Evolutionary conservation across 2,329 filamentous ascomycete species (phyloP).

Genomic region (Nothophoma quercina): DNA sequence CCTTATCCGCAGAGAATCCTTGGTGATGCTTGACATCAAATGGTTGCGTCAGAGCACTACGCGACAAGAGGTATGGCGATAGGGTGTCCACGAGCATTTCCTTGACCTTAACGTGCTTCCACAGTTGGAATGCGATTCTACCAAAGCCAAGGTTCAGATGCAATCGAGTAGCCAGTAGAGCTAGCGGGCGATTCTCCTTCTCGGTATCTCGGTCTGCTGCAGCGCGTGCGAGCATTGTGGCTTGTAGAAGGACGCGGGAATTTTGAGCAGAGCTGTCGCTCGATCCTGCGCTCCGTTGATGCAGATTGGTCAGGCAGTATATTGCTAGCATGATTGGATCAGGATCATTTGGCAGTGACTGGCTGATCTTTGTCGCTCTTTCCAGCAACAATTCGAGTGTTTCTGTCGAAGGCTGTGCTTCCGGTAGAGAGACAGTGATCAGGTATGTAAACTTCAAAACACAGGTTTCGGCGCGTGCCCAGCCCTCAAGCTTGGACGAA

Average conservation of each 20-base stretch:
- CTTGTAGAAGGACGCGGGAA: slow-evolving; percentile 37
- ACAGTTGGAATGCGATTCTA: slow-evolving; percentile 40
- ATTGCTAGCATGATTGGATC: slow-evolving; percentile 32
- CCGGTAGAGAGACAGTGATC: slow-evolving; percentile 29
- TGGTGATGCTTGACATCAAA: slow-evolving; percentile 39
- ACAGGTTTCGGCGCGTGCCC: slow-evolving; percentile 31
- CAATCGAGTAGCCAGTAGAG: slow-evolving; percentile 43
- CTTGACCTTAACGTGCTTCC: slow-evolving; percentile 37
- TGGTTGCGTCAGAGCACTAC: slow-evolving; percentile 44
- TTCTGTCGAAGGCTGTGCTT: neutral
- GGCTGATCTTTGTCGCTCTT: slow-evolving; percentile 28
- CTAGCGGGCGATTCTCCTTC: slow-evolving; percentile 35
- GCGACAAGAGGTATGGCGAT: slow-evolving; percentile 39
- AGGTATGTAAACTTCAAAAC: slow-evolving; percentile 39
- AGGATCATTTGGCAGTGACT: slow-evolving; percentile 17
- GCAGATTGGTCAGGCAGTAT: slow-evolving; percentile 34
- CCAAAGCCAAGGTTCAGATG: slow-evolving; percentile 43
- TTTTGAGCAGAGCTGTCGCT: slow-evolving; percentile 14
- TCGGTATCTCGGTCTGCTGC: slow-evolving; percentile 33
- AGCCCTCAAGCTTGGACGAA: slow-evolving; percentile 14
- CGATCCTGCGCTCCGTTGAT: slow-evolving; percentile 14
- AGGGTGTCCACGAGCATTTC: slow-evolving; percentile 46
- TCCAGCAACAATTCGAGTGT: slow-evolving; percentile 26
- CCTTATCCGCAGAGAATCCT: slow-evolving; percentile 38
- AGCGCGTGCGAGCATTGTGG: slow-evolving; percentile 36